Base-by-base conservation (phyloP, 352 stramenopile species). In the Phytophthora melonis region DNA sequence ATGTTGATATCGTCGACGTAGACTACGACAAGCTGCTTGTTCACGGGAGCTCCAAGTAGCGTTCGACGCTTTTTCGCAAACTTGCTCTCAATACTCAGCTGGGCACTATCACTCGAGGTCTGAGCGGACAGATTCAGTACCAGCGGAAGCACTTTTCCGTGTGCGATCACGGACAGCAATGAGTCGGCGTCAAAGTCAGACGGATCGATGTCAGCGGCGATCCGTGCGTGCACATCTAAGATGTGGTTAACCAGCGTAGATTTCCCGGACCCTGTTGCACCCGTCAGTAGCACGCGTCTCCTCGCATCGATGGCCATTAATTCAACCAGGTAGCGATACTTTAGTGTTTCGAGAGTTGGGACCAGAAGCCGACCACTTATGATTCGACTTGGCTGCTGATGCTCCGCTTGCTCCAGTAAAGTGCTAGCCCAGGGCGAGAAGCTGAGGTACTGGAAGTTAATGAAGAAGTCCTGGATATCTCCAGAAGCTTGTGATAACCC, bases 1-100 rank as follows among this genome's bases (percentile, higher is more conserved):
- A 98, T 95, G 68, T 98, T 98, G 19, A 98, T 67, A 70, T 98
- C 95, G 70, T 98, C 95, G 21, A 98, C 84, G 55, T 97, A 94
- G 41, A 92, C 73, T 11, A 98, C 81, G 3, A 97, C 83, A 27
- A 91, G 66, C 18, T 86, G 84, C 11, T 84, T 88, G 58, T 89
- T 86, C 4, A 85, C 79, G 0, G 95, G 93, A 4, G 95, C 86
- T 39, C 95, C 95, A 0, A 99, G 82, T 19, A 98, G 65, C 2
- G 93, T 98, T 70, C 98, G 98, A 14, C 94, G 79, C 72, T 98
- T 98, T 74, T 97, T 97, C 27, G 89, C 72, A 32, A 98, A 79
- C 63, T 97, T 98, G 59, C 80, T 92, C 70, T 98, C 94, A 10
- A 98, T 92, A 27, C 83, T 93, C n/a, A 89, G 25, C 64, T 98